phyloP scores from a whole-genome alignment of 352 stramenopile species.

The Pythium dissimile region DNA sequence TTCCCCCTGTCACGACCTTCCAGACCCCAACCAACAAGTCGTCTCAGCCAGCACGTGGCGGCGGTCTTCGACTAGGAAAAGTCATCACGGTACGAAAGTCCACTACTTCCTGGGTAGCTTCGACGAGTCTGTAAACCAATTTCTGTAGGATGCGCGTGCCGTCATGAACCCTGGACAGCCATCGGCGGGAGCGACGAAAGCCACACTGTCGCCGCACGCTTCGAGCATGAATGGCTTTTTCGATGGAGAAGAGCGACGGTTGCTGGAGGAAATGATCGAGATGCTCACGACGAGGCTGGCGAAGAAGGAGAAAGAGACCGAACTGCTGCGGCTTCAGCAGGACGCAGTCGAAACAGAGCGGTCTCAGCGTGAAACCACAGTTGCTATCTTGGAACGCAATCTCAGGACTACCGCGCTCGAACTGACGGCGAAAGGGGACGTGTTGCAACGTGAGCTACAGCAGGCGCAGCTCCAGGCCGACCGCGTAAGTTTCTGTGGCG shows the following conservation, averaged over 20 bases:
- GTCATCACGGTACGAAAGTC: conserved; percentile 39
- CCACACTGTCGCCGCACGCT: background rate
- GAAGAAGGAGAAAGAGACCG: conserved; percentile 61
- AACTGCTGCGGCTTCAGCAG: conserved; percentile 41
- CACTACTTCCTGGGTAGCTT: too few relatives aligned
- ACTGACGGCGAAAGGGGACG: background rate
- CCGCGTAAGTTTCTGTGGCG: conserved; percentile 19
- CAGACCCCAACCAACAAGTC: background rate
- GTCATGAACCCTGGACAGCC: conserved; percentile 17
- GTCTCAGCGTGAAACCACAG: background rate
- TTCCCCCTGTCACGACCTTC: background rate
- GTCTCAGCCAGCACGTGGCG: conserved; percentile 13
- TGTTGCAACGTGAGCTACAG: background rate
- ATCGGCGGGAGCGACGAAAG: background rate
- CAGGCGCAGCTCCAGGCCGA: conserved; percentile 30
- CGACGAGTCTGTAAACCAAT: background rate
- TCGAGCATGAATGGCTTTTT: conserved; percentile 12
- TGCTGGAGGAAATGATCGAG: conserved; percentile 60
- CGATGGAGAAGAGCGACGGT: conserved; percentile 46
- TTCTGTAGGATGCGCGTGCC: conserved; percentile 32
- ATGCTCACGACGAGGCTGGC: conserved; percentile 58
- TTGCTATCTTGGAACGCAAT: conserved; percentile 1
- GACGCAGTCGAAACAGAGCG: background rate
- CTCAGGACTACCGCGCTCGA: background rate
- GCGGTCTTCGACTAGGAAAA: conserved; percentile 45